Evolutionary conservation across 2,329 filamentous ascomycete species (phyloP).

Genomic region (Albifimbria verrucaria): DNA sequence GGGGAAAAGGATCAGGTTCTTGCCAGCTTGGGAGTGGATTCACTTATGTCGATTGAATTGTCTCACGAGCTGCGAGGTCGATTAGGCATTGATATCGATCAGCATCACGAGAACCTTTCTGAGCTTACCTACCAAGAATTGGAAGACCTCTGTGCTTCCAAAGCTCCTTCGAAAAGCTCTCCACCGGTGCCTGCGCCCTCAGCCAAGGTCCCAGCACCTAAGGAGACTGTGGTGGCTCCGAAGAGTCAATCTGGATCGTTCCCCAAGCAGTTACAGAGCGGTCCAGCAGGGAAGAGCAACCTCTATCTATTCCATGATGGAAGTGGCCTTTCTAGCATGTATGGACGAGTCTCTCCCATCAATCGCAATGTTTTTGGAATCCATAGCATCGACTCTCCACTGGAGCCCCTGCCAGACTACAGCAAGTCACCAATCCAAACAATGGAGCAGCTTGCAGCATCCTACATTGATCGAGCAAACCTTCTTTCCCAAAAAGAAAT

Average conservation of each 20-base stretch:
- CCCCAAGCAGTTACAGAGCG: neutral
- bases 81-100: conserved; percentile 17
- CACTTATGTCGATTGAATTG: conserved; percentile 21
- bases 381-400: conserved; percentile 7
- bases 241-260: neutral
- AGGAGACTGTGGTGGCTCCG: too few relatives aligned
- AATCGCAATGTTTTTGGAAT: neutral
- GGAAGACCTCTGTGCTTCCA: neutral
- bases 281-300: neutral
- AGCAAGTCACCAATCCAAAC: neutral
- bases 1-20: conserved; percentile 9
- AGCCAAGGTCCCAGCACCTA: too few relatives aligned
- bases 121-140: neutral
- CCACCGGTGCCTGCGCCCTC: neutral
- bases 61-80: conserved; percentile 12
- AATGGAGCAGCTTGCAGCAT: conserved; percentile 6
- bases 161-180: neutral
- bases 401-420: neutral
- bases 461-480: conserved; percentile 14
- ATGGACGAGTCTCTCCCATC: neutral
- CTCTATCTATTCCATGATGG: conserved; percentile 26
- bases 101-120: conserved; percentile 4
- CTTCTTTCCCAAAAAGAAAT: conserved; percentile 7
- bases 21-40: conserved; percentile 20
- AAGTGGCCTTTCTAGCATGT: conserved; percentile 18